Evolutionary conservation across 2,329 filamentous ascomycete species (phyloP), one percentile per base, ranked within the genome.

Genomic region (Fusarium sp.): DNA sequence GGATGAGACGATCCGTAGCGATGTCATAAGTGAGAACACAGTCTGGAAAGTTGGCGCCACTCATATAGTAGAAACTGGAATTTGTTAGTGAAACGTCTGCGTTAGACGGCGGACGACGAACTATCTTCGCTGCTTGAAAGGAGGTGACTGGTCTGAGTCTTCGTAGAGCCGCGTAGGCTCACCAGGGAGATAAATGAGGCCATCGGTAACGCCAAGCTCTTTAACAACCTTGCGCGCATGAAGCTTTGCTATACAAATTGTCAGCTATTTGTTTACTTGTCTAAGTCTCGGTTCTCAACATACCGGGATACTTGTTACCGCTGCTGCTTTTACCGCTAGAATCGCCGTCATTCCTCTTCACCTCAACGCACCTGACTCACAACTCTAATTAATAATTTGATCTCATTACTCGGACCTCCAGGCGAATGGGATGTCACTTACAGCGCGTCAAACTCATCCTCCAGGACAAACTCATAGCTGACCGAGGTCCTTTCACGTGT

Each of bases 91-190:
- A 38, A 22, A 12, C 14, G 22, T 20, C 8, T 44, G 16, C 10
- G 15, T 11, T 24, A 4, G 8, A 15, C 4, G 25, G 32, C 24
- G n/a, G 10, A 6, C 10, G 18, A 77, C 85, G 62, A 81, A 89
- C 87, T 89, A 88, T 79, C 87, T 83, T 43, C 87, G 83, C 75
- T 90, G 88, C 46, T 87, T 83, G 70, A 89, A 89, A 43, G 81
- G 78, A 24, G 84, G 85, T 0, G 84, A 84, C 79, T 86, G 85
- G 71, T 90, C 88, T 11, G 88, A 89, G 78, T 89, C 86, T 73
- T 89, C 87, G 70, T 84, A 89, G n/a, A 80, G 79, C 20, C 78
- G 78, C 29, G 85, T 83, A 4, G 82, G 78, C 71, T 87, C 83
- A 24, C 88, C 88, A 1, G 85, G 85, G 18, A 90, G 81, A 73